phyloP scores from a whole-genome alignment of 345 rosid genomes.

The Brassica rapa region DNA sequence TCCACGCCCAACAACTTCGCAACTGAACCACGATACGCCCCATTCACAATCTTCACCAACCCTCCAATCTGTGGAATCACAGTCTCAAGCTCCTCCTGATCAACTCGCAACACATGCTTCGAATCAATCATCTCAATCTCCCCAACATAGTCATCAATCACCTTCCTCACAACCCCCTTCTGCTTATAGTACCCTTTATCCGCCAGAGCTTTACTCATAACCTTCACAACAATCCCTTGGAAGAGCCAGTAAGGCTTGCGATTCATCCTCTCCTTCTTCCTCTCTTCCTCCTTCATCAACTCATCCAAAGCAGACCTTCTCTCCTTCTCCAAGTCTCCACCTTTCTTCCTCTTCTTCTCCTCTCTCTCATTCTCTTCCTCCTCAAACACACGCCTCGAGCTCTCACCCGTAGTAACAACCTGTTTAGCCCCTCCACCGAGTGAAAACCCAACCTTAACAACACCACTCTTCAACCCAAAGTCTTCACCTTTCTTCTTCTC shows the following conservation, averaged over 20 bases:
- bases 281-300: slow-evolving; percentile 92
- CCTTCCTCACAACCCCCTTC: slow-evolving; percentile 79
- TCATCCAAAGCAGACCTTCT: slow-evolving; percentile 72
- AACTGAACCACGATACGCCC: slow-evolving; percentile 77
- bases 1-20: slow-evolving; percentile 80
- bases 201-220: slow-evolving; percentile 79
- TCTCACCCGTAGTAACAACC: slow-evolving; percentile 27
- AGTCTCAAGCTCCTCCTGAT: slow-evolving; percentile 97
- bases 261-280: slow-evolving; percentile 72
- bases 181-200: slow-evolving; percentile 87
- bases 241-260: slow-evolving; percentile 90
- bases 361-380: slow-evolving; percentile 42
- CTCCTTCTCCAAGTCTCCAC: slow-evolving; percentile 38
- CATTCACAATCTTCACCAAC: slow-evolving; percentile 76
- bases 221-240: slow-evolving; percentile 85
- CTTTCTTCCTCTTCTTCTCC: slow-evolving; percentile 38
- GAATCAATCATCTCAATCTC: slow-evolving; percentile 83
- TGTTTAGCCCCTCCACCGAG: slow-evolving; percentile 45
- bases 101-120: slow-evolving; percentile 80
- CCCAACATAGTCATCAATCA: slow-evolving; percentile 81
- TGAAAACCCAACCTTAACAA: slow-evolving; percentile 69
- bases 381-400: slow-evolving; percentile 60
- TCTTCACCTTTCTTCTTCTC: slow-evolving; percentile 38
- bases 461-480: slow-evolving; percentile 56
- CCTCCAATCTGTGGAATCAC: slow-evolving; percentile 90